A percentile compares a stretch with the other conserved stretches of the same genome.
These are phyloP conservation scores for Suillus variegatus DNA, from an alignment of 768 basidiomycete genomes.

Conservation along the genomic window DNA sequence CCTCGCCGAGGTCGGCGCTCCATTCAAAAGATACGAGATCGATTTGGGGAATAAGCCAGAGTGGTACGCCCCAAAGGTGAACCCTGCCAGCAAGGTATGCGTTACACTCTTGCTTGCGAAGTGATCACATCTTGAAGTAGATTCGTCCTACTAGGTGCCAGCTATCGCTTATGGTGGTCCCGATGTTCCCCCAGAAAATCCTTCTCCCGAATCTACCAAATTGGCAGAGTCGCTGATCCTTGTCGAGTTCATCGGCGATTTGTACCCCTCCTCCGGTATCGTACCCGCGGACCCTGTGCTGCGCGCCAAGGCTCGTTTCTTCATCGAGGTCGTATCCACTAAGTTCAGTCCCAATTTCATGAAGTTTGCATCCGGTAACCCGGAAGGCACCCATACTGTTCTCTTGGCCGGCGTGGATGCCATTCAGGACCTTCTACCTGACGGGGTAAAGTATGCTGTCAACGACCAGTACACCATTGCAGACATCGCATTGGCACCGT, in stretches of 20 bases:
- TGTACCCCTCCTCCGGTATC: slow-evolving; percentile 48
- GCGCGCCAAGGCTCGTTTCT: slow-evolving; percentile 62
- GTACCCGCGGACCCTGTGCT: slow-evolving; percentile 56
- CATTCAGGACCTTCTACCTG: slow-evolving; percentile 53
- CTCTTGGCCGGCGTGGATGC: slow-evolving; percentile 46
- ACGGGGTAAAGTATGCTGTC: slow-evolving; percentile 38
- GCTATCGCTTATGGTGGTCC: slow-evolving; percentile 66
- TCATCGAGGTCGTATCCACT: slow-evolving; percentile 55
- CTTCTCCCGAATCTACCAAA: slow-evolving; percentile 61
- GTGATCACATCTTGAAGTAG: background rate
- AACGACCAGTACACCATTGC: slow-evolving; percentile 47
- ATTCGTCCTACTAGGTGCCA: slow-evolving; percentile 44
- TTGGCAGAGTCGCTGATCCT: slow-evolving; percentile 66
- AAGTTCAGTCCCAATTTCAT: slow-evolving; percentile 38
- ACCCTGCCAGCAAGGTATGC: slow-evolving; percentile 64
- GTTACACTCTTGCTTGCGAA: background rate
- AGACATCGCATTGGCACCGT: slow-evolving; percentile 61
- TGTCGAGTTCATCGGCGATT: slow-evolving; percentile 66
- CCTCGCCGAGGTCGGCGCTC: slow-evolving; percentile 52
- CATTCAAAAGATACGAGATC: slow-evolving; percentile 54
- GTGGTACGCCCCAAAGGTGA: slow-evolving; percentile 67
- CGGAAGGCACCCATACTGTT: background rate
- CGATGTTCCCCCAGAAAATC: slow-evolving; percentile 50
- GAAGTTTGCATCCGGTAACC: background rate
- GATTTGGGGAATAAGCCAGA: slow-evolving; percentile 67